Evolutionary conservation across 805 yeast genomes (phyloP).

Genomic region (Metschnikowia amazonensis): DNA sequence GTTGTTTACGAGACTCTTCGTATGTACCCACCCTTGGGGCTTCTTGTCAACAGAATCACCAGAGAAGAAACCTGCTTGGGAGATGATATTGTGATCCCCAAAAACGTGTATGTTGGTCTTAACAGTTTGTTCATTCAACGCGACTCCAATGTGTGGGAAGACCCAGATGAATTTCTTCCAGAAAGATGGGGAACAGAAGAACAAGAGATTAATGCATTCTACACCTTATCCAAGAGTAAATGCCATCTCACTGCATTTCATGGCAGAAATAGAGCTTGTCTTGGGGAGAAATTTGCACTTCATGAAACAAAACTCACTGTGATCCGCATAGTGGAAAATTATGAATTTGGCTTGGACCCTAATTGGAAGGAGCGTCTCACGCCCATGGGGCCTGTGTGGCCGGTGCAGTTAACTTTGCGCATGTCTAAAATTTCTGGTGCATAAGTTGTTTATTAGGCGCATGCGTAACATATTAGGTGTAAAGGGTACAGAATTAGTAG

Average conservation of each 20-base stretch:
- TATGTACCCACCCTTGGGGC: conserved; percentile 54
- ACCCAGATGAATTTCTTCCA: conserved; percentile 44
- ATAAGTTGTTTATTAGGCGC: not conserved
- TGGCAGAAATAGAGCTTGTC: conserved; percentile 57
- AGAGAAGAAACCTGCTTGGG: conserved; percentile 38
- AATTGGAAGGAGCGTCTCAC: conserved; percentile 49
- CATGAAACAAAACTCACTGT: conserved; percentile 41
- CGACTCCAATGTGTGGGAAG: conserved; percentile 39
- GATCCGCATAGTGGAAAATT: conserved; percentile 33
- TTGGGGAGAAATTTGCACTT: conserved; percentile 57
- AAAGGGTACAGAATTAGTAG: not conserved
- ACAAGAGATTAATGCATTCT: conserved; percentile 36
- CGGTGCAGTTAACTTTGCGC: conserved; percentile 29
- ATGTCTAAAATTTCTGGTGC: conserved; percentile 1
- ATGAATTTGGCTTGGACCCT: conserved; percentile 34
- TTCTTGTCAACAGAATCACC: conserved; percentile 50
- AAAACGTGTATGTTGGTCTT: conserved; percentile 52
- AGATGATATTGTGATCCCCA: conserved; percentile 41
- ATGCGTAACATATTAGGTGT: not conserved
- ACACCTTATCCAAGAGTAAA: conserved; percentile 42
- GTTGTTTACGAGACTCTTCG: conserved; percentile 47
- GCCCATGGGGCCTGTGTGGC: conserved; percentile 58
- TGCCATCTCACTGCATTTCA: conserved; percentile 51
- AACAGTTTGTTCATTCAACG: conserved; percentile 52
- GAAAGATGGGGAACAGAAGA: conserved; percentile 48